A percentile compares a stretch with the other conserved stretches of the same genome.
Evolutionary conservation across 352 stramenopile genomes (phyloP).

Genomic region (Globisporangium echinulatum): DNA sequence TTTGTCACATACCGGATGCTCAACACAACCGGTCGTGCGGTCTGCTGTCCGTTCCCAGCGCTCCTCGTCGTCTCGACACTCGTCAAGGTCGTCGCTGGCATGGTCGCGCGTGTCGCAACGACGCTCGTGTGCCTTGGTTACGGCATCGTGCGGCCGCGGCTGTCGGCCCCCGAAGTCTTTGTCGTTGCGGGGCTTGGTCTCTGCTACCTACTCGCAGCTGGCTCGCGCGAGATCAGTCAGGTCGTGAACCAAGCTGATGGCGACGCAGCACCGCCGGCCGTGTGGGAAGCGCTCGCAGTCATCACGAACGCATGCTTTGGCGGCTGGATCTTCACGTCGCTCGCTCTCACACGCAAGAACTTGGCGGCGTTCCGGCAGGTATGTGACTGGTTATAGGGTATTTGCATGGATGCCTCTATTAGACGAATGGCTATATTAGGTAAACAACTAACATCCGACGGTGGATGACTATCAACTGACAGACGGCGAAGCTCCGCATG

Average conservation of each 20-base stretch:
- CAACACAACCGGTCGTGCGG: conserved; percentile 58
- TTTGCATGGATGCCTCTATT: neutral
- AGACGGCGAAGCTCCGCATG: conserved; percentile 75
- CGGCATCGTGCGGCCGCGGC: conserved; percentile 62
- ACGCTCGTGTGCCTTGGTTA: conserved; percentile 80
- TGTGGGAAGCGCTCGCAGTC: conserved; percentile 77
- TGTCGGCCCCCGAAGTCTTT: conserved; percentile 69
- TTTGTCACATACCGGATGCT: conserved; percentile 75
- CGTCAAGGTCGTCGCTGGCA: conserved; percentile 64
- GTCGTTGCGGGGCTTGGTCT: conserved; percentile 68
- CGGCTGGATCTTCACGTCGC: conserved; percentile 81
- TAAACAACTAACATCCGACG: too few species aligned
- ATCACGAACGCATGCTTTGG: conserved; percentile 78
- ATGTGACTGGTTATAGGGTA: neutral
- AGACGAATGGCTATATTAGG: too few species aligned
- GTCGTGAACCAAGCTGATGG: conserved; percentile 74
- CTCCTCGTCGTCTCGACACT: conserved; percentile 66
- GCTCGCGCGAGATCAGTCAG: conserved; percentile 72
- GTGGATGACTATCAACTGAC: too few species aligned
- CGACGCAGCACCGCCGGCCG: conserved; percentile 43
- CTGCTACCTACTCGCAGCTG: conserved; percentile 78
- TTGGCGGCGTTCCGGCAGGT: conserved; percentile 77
- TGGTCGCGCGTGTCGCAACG: conserved; percentile 68
- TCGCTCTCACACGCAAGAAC: conserved; percentile 73
- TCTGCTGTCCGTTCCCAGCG: conserved; percentile 74